phyloP scores from a whole-genome alignment of 352 stramenopile genomes.

The Paralagenidium karlingii region DNA sequence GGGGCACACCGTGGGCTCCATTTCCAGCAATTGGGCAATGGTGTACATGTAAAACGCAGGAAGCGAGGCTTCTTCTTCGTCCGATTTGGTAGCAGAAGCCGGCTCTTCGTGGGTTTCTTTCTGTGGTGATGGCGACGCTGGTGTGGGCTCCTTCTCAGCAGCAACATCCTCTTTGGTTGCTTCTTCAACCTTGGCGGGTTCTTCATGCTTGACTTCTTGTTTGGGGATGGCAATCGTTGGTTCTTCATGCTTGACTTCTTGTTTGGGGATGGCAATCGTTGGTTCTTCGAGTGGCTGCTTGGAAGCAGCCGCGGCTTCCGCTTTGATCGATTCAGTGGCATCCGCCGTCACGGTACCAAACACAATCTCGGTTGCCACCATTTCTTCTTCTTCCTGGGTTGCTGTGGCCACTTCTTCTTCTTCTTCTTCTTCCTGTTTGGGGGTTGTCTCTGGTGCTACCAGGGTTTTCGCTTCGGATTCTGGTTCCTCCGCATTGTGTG shows the following conservation, averaged over 20 bases:
- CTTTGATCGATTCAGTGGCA: constrained; percentile 1
- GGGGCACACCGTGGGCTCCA: constrained; percentile 38
- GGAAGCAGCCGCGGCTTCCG: too few relatives aligned
- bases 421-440: background rate
- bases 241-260: too few relatives aligned
- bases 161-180: constrained; percentile 26
- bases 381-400: too few relatives aligned
- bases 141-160: constrained; percentile 8
- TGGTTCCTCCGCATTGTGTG: constrained; percentile 8
- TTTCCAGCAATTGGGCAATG: constrained; percentile 56
- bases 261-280: too few relatives aligned
- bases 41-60: constrained; percentile 73
- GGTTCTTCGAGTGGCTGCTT: too few relatives aligned
- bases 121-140: background rate
- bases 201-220: too few relatives aligned
- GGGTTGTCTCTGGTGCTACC: constrained; percentile 4
- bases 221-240: too few relatives aligned
- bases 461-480: background rate
- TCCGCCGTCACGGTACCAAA: too few relatives aligned
- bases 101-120: background rate
- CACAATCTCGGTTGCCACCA: constrained; percentile 1
- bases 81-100: background rate
- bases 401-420: constrained; percentile 1
- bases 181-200: constrained; percentile 10
- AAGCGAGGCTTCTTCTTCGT: constrained; percentile 1